Percentiles rank a stretch among this genome's conserved stretches.
These are phyloP conservation scores for Stereum hirsutum DNA, from an alignment of 1,284 basidiomycete species.

Conservation along the genomic window DNA sequence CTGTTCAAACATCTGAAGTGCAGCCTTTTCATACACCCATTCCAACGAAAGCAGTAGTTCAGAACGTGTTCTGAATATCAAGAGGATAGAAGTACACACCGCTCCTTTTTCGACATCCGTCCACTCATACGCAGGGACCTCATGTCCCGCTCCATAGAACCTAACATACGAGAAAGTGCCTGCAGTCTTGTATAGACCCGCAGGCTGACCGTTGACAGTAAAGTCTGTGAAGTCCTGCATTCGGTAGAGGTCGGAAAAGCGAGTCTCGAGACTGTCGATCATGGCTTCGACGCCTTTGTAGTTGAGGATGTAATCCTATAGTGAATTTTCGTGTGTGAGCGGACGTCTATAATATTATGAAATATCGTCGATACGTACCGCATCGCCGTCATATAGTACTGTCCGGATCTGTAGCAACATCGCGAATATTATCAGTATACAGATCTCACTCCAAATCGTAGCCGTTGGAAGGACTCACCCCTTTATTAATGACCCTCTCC, in stretches of 20 bases:
- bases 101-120: constrained; percentile 14
- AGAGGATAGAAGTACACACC: too few relatives aligned
- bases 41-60: too few relatives aligned
- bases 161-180: constrained; percentile 53
- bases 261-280: constrained; percentile 33
- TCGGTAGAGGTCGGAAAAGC: constrained; percentile 27
- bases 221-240: constrained; percentile 34
- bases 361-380: constrained; percentile 10
- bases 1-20: constrained; percentile 21
- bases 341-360: background rate
- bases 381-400: constrained; percentile 47
- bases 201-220: constrained; percentile 37
- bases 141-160: constrained; percentile 44
- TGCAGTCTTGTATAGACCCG: constrained; percentile 51
- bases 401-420: constrained; percentile 16
- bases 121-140: constrained; percentile 37
- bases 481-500: constrained; percentile 50
- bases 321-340: background rate
- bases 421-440: background rate
- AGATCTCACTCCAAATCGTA: background rate
- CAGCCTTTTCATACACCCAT: too few relatives aligned
- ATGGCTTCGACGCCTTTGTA: constrained; percentile 22
- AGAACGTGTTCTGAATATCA: too few relatives aligned
- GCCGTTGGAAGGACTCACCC: constrained; percentile 25
- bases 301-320: constrained; percentile 46